Evolutionary conservation across 306 rosid genomes (phyloP), one percentile per base, ranked within the genome.

Genomic region (Cicer cuneatum): DNA sequence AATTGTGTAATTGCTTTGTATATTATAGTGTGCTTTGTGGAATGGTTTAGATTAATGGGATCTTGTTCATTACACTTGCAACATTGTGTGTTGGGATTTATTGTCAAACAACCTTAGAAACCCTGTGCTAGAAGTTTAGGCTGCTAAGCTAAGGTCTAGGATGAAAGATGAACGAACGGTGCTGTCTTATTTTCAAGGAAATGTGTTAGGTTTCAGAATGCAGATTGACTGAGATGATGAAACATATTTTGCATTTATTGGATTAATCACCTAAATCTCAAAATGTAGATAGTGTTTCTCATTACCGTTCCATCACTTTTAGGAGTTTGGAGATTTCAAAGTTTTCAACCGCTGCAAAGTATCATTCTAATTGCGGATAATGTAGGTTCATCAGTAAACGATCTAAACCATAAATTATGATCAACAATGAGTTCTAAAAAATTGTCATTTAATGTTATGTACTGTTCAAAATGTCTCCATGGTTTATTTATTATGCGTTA

Each of bases 221-320:
- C 40, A 33, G 41, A 69, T 60, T 37, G 53, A 37, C 37, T 15
- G 24, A 54, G 54, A 64, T 54, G 52, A 33, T 65, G 74, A 62
- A 69, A 52, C 40, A 42, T 40, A 15, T 49, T 19, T 5, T 61
- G 24, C 48, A 51, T 51, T 46, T 49, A 47, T 49, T 67, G 75
- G 54, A 57, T 49, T 43, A 54, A 42, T 62, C 16, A 18, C 65
- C 37, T n/a, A 42, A 75, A 85, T 15, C 21, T 66, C 57, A 61
- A 59, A 76, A 15, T 45, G 4, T 75, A 66, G 74, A 74, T 66
- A 70, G 72, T 75, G 66, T 49, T 64, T 67, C 72, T 40, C 69
- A 66, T 76, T 58, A 53, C 51, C 2, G 52, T 60, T 78, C 67
- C 33, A 58, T 58, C 54, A 57, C 49, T 51, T 3, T 3, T 6